Base-by-base conservation (phyloP, 768 basidiomycete species). In the Mycena haematopus region DNA sequence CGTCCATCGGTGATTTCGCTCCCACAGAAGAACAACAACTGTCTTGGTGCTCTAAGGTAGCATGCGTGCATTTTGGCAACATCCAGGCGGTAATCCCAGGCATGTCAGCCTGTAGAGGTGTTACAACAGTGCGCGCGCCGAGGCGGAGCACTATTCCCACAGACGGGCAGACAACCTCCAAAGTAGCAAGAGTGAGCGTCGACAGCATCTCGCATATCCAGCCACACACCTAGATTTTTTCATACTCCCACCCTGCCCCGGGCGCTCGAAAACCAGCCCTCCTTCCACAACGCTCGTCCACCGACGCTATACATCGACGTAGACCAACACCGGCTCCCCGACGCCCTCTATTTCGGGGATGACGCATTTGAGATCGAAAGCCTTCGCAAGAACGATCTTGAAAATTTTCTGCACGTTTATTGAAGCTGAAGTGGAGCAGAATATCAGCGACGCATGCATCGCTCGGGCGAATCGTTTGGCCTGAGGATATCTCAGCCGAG, bases 391-490 rank as follows among this genome's bases (percentile, higher is more conserved):
- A 47, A 96, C 94, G 76, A 97, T 97, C 82, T 97, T 96, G 87
- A 96, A 96, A 68, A 96, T 96, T 83, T 99, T 99, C 82, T 99
- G 97, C 57, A 99, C 96, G 77, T 99, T 99, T 81, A 99, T 97
- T 64, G 96, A 96, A 67, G 96, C 96, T 51, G 94, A 93, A 51
- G 97, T 99, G 53, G 96, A 98, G 79, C 96, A 99, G 79, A 99
- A 99, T 76, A 99, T 97, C 63, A 99, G 79, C n/a, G 96, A 96
- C 19, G 97, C 96, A 75, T 99, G 96, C 97, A 99, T 99, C 53
- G 97, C 97, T 75, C 93, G 91, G 64, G 96, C 94, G 78, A 99
- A 99, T 69, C 96, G 89, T 76, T 97, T 97, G 46, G 97, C 96
- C 93, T 96, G 72, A 21, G 44, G 3, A 36, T 57, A 56, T 61